phyloP scores from a whole-genome alignment of 2,329 filamentous ascomycete species.

The Aspergillus ochraceus region DNA sequence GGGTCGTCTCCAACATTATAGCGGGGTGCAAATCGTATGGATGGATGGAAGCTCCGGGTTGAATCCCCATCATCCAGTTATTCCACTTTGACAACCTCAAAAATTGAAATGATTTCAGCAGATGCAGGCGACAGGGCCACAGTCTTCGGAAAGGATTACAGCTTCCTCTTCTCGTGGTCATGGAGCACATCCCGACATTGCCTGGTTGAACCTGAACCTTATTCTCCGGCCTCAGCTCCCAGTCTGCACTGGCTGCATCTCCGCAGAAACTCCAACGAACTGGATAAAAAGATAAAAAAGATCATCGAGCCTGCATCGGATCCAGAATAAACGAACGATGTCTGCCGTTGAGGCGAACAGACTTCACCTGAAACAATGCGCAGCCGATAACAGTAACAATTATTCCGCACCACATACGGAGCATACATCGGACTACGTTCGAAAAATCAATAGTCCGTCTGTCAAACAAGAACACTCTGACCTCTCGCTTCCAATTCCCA shows the following conservation, averaged over 20 bases:
- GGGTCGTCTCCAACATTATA: not conserved
- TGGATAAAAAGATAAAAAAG: not conserved
- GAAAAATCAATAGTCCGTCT: not conserved
- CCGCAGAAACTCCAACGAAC: not conserved
- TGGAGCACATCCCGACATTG: not conserved
- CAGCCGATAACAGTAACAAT: no score
- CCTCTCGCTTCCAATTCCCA: not conserved
- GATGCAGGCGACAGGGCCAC: not conserved
- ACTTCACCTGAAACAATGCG: no score
- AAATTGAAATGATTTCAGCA: not conserved
- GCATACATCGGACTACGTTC: no score
- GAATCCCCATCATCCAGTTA: not conserved
- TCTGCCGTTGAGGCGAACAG: no score
- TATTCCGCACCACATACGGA: no score
- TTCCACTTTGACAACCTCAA: not conserved
- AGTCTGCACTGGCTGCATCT: not conserved
- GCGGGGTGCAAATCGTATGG: not conserved
- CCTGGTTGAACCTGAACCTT: not conserved
- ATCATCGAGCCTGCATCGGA: not conserved
- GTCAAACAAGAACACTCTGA: not conserved
- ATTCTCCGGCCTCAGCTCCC: not conserved
- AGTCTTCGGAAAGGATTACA: not conserved
- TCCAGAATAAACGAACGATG: no score
- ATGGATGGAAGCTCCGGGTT: not conserved
- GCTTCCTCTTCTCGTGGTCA: no score